Evolutionary conservation across 2,329 filamentous ascomycete genomes (phyloP).

Genomic region (Trichothecium sympodiale): DNA sequence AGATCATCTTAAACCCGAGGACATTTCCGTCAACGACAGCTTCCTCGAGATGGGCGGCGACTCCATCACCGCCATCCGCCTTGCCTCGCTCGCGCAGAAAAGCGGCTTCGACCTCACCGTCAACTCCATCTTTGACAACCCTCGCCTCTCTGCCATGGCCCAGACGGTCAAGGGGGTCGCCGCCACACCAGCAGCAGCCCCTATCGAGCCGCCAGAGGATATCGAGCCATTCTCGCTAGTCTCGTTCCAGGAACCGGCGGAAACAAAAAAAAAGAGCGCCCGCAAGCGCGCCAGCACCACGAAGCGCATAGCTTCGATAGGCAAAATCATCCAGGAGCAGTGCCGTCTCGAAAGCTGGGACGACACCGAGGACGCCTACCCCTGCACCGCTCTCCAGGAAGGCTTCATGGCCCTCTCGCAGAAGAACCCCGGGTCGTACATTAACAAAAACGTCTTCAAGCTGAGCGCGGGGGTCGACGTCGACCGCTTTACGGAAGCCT

Average conservation of each 20-base stretch:
- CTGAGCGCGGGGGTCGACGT: constrained; percentile 9
- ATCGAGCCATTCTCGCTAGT: not conserved
- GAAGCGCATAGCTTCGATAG: no score
- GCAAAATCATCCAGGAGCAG: constrained; percentile 1
- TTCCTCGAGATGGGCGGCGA: constrained; percentile 8
- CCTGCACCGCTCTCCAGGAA: constrained; percentile 36
- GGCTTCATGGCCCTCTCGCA: constrained; percentile 30
- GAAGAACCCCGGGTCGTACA: constrained; percentile 1
- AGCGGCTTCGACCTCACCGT: not conserved
- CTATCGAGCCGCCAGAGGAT: not conserved
- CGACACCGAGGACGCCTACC: constrained; percentile 33
- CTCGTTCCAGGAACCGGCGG: no score
- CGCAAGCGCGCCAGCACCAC: no score
- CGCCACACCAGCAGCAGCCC: not conserved
- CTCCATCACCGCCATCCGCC: constrained; percentile 6
- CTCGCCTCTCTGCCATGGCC: constrained; percentile 2
- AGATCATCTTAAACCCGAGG: no score
- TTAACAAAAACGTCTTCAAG: constrained; percentile 14
- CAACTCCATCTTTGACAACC: constrained; percentile 1
- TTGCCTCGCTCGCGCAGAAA: constrained; percentile 3
- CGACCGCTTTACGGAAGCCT: constrained; percentile 5
- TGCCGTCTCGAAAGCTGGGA: not conserved
- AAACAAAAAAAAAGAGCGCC: no score
- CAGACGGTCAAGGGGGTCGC: not conserved
- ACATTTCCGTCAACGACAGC: constrained; percentile 1